These are phyloP conservation scores for Carallia pectinifolia DNA, from an alignment of 345 rosid species.

Conservation along the genomic window DNA sequence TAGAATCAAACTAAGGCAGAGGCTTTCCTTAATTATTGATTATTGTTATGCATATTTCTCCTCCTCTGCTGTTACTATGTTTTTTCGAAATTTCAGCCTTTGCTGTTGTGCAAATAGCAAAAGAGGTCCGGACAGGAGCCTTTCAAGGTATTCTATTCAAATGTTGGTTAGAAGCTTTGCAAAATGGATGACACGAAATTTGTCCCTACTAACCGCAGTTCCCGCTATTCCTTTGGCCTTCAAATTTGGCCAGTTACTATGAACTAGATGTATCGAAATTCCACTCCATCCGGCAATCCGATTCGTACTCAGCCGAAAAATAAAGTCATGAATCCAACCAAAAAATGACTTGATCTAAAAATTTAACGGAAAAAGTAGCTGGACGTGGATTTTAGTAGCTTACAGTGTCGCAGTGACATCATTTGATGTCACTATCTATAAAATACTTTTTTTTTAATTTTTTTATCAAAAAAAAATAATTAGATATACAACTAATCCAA, in stretches of 20 bases:
- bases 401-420: too few relatives aligned
- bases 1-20: slow-evolving; percentile 50
- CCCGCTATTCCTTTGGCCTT: slow-evolving; percentile 23
- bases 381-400: too few relatives aligned
- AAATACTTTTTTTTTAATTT: too few relatives aligned
- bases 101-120: slow-evolving; percentile 12
- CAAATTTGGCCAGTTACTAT: not conserved
- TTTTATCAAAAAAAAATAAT: too few relatives aligned
- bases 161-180: slow-evolving; percentile 26
- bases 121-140: slow-evolving; percentile 55
- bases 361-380: too few relatives aligned
- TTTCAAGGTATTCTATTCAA: slow-evolving; percentile 46
- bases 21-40: slow-evolving; percentile 19
- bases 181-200: slow-evolving; percentile 12
- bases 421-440: too few relatives aligned
- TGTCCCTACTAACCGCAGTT: slow-evolving; percentile 28
- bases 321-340: too few relatives aligned
- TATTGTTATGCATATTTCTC: not conserved
- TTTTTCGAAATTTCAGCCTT: slow-evolving; percentile 8
- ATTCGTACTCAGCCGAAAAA: too few relatives aligned
- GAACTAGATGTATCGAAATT: too few relatives aligned
- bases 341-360: too few relatives aligned
- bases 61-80: not conserved
- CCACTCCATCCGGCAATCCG: too few relatives aligned
- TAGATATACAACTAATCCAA: too few relatives aligned